phyloP scores from a whole-genome alignment of 2,329 filamentous ascomycete species.

The Pseudogymnoascus sp. region DNA sequence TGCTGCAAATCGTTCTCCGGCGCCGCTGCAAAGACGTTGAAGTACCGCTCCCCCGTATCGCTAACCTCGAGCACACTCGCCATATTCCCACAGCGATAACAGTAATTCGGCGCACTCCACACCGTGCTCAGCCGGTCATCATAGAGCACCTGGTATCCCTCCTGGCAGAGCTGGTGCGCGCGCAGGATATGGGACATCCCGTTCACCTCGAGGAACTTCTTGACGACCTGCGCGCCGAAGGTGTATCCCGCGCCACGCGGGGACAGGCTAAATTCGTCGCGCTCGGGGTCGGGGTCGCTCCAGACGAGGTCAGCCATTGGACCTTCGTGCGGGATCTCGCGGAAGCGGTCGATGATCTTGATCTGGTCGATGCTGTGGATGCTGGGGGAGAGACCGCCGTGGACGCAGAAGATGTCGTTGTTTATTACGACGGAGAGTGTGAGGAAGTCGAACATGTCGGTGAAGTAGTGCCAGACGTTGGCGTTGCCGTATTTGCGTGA shows the following conservation, averaged over 20 bases:
- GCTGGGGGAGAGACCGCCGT: constrained; percentile 80
- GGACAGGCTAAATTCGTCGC: constrained; percentile 92
- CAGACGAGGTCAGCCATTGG: constrained; percentile 99
- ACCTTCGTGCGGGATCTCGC: constrained; percentile 96
- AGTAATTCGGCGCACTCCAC: constrained; percentile 86
- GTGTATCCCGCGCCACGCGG: constrained; percentile 94
- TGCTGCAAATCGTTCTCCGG: constrained; percentile 90
- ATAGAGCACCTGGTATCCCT: constrained; percentile 94
- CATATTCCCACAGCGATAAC: constrained; percentile 91
- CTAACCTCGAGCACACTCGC: constrained; percentile 95
- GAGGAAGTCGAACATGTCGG: constrained; percentile 99
- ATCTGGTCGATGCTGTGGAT: constrained; percentile 99
- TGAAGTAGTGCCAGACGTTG: constrained; percentile 99
- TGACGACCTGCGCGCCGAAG: constrained; percentile 94
- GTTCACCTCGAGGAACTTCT: constrained; percentile 96
- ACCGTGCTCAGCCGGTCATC: constrained; percentile 92
- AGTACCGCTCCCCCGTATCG: constrained; percentile 85
- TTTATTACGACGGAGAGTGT: constrained; percentile 97
- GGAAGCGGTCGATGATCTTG: constrained; percentile 98
- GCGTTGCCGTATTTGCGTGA: constrained; percentile 97
- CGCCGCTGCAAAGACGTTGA: constrained; percentile 96
- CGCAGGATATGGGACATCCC: constrained; percentile 95
- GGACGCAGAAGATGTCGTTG: constrained; percentile 97
- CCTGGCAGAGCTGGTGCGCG: constrained; percentile 97
- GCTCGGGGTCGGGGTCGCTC: constrained; percentile 95